Conservation (phyloP, 2,329 filamentous ascomycete genomes). For the Botrytis medusae region DNA sequence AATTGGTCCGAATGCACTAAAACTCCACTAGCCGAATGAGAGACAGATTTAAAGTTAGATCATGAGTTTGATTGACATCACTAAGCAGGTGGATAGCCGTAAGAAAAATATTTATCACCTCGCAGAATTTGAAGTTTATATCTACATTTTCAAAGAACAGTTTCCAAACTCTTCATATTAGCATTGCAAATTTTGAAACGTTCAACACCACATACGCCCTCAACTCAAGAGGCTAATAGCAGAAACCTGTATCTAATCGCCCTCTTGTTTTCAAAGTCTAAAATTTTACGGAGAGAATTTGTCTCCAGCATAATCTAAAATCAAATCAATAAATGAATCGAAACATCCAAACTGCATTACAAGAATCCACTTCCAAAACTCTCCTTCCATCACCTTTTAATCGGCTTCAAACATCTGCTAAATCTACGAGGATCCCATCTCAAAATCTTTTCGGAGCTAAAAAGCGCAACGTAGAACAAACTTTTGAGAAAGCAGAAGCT, state of each 20-base stretch:
- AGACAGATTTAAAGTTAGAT: background rate
- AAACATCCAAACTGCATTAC: background rate
- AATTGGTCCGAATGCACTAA: background rate
- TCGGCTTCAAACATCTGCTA: background rate
- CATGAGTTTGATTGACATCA: background rate
- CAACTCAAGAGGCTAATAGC: background rate
- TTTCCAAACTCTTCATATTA: background rate
- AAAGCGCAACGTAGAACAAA: background rate
- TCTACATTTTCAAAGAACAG: background rate
- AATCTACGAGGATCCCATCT: background rate
- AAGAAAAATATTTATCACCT: background rate
- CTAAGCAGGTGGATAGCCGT: background rate
- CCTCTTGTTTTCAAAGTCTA: background rate
- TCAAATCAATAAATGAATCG: background rate
- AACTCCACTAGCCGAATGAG: background rate
- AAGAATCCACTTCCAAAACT: background rate
- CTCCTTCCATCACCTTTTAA: background rate
- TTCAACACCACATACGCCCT: background rate
- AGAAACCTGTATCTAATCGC: background rate
- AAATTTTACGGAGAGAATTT: background rate
- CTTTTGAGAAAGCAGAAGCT: background rate
- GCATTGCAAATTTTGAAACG: background rate
- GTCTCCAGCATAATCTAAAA: background rate
- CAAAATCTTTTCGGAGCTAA: background rate
- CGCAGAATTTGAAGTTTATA: background rate